Evolutionary conservation across 768 basidiomycete genomes (phyloP).

Genomic region (Tylopilus sp.): DNA sequence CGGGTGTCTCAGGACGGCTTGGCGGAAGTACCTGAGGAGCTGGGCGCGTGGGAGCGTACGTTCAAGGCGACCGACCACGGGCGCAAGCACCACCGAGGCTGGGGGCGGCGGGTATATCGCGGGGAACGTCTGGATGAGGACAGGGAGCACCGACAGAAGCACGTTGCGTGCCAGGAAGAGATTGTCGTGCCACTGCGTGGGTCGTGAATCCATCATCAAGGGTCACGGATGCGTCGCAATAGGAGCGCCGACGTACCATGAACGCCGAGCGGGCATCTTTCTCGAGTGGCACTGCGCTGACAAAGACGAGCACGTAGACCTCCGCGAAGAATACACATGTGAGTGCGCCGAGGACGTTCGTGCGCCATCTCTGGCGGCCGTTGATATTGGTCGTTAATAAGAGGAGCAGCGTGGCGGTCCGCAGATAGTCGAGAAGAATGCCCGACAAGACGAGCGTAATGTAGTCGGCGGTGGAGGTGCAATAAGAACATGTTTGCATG

Average conservation of each 20-base stretch:
- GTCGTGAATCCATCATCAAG: slow-evolving; percentile 1
- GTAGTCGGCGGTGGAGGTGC: slow-evolving; percentile 58
- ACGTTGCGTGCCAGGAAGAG: slow-evolving; percentile 51
- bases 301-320: slow-evolving; percentile 49
- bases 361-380: slow-evolving; percentile 43
- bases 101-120: slow-evolving; percentile 29
- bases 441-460: slow-evolving; percentile 54
- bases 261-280: slow-evolving; percentile 34
- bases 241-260: slow-evolving; percentile 33
- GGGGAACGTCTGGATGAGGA: slow-evolving; percentile 43
- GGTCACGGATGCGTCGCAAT: background rate
- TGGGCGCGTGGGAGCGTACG: slow-evolving; percentile 45
- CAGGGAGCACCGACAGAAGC: slow-evolving; percentile 57
- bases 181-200: slow-evolving; percentile 63
- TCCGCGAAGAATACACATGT: slow-evolving; percentile 50
- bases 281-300: slow-evolving; percentile 44
- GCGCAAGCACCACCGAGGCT: slow-evolving; percentile 26
- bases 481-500: slow-evolving; percentile 62
- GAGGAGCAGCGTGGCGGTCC: slow-evolving; percentile 48
- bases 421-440: slow-evolving; percentile 56
- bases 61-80: slow-evolving; percentile 29
- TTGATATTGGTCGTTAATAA: slow-evolving; percentile 41
- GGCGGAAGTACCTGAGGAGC: slow-evolving; percentile 53
- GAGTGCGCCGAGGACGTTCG: slow-evolving; percentile 44
- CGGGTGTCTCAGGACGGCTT: slow-evolving; percentile 53